Conservation (phyloP, 1,284 basidiomycete genomes). For the Malassezia japonica region DNA sequence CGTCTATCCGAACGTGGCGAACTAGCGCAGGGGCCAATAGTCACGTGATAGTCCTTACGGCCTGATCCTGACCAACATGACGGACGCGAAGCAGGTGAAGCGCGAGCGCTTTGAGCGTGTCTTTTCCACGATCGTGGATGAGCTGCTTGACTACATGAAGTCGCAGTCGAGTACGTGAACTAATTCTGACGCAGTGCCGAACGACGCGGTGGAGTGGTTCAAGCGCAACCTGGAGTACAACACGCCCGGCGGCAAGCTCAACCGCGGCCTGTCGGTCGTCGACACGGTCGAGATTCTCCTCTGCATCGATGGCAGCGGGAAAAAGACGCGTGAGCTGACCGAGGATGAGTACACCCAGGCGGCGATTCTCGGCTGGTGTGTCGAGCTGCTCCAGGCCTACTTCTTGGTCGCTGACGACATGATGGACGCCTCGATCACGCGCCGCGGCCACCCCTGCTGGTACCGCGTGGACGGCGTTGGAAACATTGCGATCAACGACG, state of each 20-base stretch:
- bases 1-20: slow-evolving; percentile 34
- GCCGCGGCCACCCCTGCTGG: slow-evolving; percentile 97
- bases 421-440: slow-evolving; percentile 88
- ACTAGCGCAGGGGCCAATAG: not conserved
- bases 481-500: slow-evolving; percentile 88
- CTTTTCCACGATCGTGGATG: slow-evolving; percentile 55
- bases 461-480: slow-evolving; percentile 60
- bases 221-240: slow-evolving; percentile 69
- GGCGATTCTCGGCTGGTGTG: slow-evolving; percentile 87
- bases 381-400: slow-evolving; percentile 96
- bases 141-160: slow-evolving; percentile 59
- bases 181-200: slow-evolving; percentile 54
- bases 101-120: slow-evolving; percentile 52
- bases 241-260: slow-evolving; percentile 90
- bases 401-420: slow-evolving; percentile 97
- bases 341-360: slow-evolving; percentile 70
- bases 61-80: slow-evolving; percentile 2
- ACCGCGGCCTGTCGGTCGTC: slow-evolving; percentile 86
- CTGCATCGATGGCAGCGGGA: slow-evolving; percentile 56
- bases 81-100: slow-evolving; percentile 39
- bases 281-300: slow-evolving; percentile 80
- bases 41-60: slow-evolving; percentile 2
- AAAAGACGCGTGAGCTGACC: slow-evolving; percentile 46
- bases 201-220: slow-evolving; percentile 73
- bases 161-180: slow-evolving; percentile 25